A percentile compares a stretch with the other conserved stretches of the same genome.
phyloP scores from a whole-genome alignment of 2,329 filamentous ascomycete genomes.

The Epichloe scottii region DNA sequence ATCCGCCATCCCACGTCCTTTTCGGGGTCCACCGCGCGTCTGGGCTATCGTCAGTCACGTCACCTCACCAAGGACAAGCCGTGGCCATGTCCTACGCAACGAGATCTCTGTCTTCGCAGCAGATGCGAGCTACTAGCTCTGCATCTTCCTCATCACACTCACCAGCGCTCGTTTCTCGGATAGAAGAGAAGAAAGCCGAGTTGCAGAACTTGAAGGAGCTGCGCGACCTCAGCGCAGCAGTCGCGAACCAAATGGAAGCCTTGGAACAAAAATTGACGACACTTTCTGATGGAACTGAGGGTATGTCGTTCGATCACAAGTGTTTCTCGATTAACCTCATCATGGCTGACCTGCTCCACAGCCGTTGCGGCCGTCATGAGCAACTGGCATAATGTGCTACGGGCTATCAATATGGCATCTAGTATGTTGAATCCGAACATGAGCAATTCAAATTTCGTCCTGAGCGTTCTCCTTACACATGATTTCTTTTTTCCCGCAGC shows the following conservation, averaged over 20 bases:
- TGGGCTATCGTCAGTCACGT: neutral
- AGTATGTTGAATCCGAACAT: conserved; percentile 34
- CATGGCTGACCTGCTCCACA: conserved; percentile 25
- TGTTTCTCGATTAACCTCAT: neutral
- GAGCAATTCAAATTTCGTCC: neutral
- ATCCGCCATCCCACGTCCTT: conserved; percentile 1
- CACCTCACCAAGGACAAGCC: neutral
- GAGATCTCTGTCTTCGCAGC: conserved; percentile 51
- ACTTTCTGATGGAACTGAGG: conserved; percentile 70
- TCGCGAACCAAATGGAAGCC: conserved; percentile 72
- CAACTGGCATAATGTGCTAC: conserved; percentile 80
- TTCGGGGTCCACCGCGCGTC: neutral
- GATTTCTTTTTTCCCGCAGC: conserved; percentile 29
- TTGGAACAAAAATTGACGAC: conserved; percentile 68
- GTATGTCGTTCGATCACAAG: conserved; percentile 26
- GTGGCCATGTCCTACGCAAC: conserved; percentile 42
- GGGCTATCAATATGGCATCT: conserved; percentile 78
- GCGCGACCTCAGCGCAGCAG: conserved; percentile 63
- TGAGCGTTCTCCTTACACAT: conserved; percentile 6
- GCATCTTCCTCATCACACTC: conserved; percentile 47
- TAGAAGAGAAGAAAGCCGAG: conserved; percentile 77
- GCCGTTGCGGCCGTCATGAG: conserved; percentile 73
- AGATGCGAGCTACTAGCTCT: conserved; percentile 50
- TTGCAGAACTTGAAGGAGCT: conserved; percentile 68
- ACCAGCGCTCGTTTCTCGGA: conserved; percentile 57